Evolutionary conservation across 345 rosid species (phyloP).

Genomic region (Geranium rotundifolium): DNA sequence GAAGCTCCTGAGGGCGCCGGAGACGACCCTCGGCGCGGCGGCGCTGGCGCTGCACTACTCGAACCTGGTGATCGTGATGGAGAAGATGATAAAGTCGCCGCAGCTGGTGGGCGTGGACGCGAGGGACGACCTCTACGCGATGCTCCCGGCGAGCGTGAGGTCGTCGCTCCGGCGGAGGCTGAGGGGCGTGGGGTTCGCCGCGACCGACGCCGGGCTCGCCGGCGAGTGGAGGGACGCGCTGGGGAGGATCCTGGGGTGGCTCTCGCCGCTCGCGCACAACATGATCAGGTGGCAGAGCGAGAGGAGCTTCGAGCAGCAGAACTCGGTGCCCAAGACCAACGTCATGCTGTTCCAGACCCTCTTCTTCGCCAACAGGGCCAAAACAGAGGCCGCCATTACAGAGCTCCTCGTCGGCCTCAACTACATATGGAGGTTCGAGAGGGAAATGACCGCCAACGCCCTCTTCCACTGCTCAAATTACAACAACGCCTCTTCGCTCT

Average conservation of each 20-base stretch:
- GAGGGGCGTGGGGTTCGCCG: conserved; percentile 69
- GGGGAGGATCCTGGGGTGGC: conserved; percentile 67
- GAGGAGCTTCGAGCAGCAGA: conserved; percentile 85
- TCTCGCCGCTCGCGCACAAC: conserved; percentile 83
- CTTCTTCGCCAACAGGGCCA: conserved; percentile 64
- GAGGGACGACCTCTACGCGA: conserved; percentile 73
- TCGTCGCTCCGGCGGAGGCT: conserved; percentile 45
- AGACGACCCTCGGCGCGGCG: conserved; percentile 60
- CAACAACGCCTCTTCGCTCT: conserved; percentile 6
- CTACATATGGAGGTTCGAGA: conserved; percentile 91
- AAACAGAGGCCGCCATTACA: conserved; percentile 85
- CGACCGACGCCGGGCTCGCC: conserved; percentile 64
- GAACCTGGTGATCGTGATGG: conserved; percentile 70
- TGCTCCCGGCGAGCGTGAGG: conserved; percentile 74
- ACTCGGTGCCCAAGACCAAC: conserved; percentile 28
- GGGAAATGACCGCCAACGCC: conserved; percentile 90
- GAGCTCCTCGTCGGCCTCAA: conserved; percentile 93
- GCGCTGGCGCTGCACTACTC: conserved; percentile 82
- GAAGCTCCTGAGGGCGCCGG: conserved; percentile 53
- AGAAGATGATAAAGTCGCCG: conserved; percentile 89
- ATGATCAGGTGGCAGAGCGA: conserved; percentile 98
- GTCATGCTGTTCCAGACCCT: conserved; percentile 77
- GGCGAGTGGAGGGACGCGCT: conserved; percentile 77
- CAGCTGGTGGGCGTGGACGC: conserved; percentile 86
- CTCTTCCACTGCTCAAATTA: conserved; percentile 49